These are phyloP conservation scores for Phaeosphaeriaceae sp. DNA, from an alignment of 2,329 filamentous ascomycete genomes.

Conservation along the genomic window DNA sequence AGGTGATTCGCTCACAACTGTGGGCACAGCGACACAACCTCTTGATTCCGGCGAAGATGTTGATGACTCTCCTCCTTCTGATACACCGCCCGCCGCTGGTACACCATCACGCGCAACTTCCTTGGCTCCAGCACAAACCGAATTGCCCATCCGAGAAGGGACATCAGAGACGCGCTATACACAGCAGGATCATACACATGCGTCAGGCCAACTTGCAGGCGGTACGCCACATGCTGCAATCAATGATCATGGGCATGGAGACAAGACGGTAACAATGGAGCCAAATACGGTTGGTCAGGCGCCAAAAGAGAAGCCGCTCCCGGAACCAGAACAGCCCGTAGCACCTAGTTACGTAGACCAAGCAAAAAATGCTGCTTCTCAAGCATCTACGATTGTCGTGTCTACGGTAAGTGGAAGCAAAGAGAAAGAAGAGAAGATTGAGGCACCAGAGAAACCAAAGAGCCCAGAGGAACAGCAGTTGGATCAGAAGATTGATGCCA, in stretches of 20 bases:
- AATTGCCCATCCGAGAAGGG: conserved; percentile 45
- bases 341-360: conserved; percentile 51
- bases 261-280: conserved; percentile 55
- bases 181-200: conserved; percentile 53
- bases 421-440: conserved; percentile 25
- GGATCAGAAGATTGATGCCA: conserved; percentile 39
- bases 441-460: conserved; percentile 26
- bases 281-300: conserved; percentile 57
- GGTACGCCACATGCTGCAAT: conserved; percentile 51
- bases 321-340: conserved; percentile 38
- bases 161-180: conserved; percentile 51
- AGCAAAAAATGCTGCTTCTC: conserved; percentile 49
- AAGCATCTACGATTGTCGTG: conserved; percentile 33
- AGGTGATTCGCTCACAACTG: conserved; percentile 37
- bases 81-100: conserved; percentile 23
- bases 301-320: conserved; percentile 53
- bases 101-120: conserved; percentile 12
- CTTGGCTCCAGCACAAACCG: conserved; percentile 17
- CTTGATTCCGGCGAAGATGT: conserved; percentile 26
- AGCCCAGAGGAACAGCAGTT: conserved; percentile 38
- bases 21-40: conserved; percentile 48
- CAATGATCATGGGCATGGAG: conserved; percentile 52
- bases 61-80: conserved; percentile 31
- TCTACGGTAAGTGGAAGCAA: conserved; percentile 35
- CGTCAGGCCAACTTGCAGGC: conserved; percentile 49